Evolutionary conservation across 2,329 filamentous ascomycete genomes (phyloP), one percentile per base, ranked within the genome.

Genomic region (Beauveria brongniartii): DNA sequence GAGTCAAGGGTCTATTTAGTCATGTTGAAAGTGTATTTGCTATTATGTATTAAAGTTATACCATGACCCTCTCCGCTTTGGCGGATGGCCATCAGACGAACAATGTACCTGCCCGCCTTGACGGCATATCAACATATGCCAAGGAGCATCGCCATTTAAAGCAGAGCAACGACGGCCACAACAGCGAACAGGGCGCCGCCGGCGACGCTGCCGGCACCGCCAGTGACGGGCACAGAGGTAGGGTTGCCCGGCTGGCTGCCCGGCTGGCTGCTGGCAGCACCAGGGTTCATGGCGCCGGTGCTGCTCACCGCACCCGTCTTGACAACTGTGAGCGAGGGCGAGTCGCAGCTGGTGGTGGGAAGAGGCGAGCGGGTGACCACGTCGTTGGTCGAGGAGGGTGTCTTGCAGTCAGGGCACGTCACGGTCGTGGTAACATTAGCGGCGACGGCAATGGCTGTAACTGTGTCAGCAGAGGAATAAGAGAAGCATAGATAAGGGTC

Each of bases 321-420:
- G 43, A 65, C 58, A 8, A 55, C 51, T 26, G 59, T 61, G 24
- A 65, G 54, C 3, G 47, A 40, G 6, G 63, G 63, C 8, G 57
- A 46, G 6, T 55, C 56, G 51, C 63, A 65, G 6, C 44, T 52
- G 20, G 56, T 62, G 5, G 57, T 56, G 41, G 63, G 63, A 5
- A 64, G 9, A 9, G 62, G 57, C 20, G 47, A 46, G 28, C 63
- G 62, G 5, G 63, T 65, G 30, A 65, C 63, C 2, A 65, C 41
- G 41, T 65, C 63, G 53, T 55, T 59, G 40, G 63, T 64, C 9
- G 62, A 61, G 18, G 60, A 9, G 18, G 54, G 51, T 6, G 59
- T 34, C 52, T 40, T 41, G 62, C 63, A 65, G 50, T 48, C 54
- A 3, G 56, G 51, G 47, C 62, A 63, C 16, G 43, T 46, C 28